A percentile compares a stretch with the other conserved stretches of the same genome.
Evolutionary conservation across 1,139 yeast genomes (phyloP).

Genomic region (Yamadazyma sp.): DNA sequence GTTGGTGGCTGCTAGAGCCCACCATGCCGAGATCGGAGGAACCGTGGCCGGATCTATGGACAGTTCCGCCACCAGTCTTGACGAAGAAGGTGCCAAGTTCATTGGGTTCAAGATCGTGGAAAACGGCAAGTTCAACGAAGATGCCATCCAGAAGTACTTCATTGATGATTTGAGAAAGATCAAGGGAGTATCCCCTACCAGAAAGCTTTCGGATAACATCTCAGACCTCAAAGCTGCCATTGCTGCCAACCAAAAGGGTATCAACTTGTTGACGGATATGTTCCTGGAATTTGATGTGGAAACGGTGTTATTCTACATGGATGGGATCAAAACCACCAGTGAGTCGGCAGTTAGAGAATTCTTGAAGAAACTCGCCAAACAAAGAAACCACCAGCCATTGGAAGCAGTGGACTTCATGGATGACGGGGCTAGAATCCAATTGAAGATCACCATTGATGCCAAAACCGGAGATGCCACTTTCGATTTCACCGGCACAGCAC

Average conservation of each 20-base stretch:
- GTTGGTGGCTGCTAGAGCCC: constrained; percentile 66
- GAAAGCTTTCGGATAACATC: constrained; percentile 59
- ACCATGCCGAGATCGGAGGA: constrained; percentile 71
- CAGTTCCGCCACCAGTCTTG: constrained; percentile 56
- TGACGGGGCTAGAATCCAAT: constrained; percentile 56
- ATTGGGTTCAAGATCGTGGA: constrained; percentile 55
- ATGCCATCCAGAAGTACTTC: constrained; percentile 46
- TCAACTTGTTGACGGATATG: constrained; percentile 46
- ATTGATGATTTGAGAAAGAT: constrained; percentile 51
- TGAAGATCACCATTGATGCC: constrained; percentile 42
- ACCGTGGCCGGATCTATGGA: constrained; percentile 68
- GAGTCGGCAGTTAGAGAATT: constrained; percentile 54
- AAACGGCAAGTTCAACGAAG: constrained; percentile 55
- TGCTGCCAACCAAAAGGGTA: constrained; percentile 68
- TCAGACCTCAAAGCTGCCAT: constrained; percentile 66
- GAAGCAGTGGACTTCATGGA: constrained; percentile 57
- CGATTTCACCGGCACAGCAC: constrained; percentile 56
- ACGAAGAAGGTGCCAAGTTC: constrained; percentile 66
- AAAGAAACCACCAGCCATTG: constrained; percentile 31
- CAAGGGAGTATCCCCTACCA: constrained; percentile 61
- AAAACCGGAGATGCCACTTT: constrained; percentile 49
- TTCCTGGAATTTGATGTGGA: constrained; percentile 51
- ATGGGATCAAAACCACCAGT: constrained; percentile 60
- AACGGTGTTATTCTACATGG: constrained; percentile 59
- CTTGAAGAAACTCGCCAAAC: constrained; percentile 33